Conservation (phyloP, 1,284 basidiomycete genomes). For the Papiliotrema terrestris region DNA sequence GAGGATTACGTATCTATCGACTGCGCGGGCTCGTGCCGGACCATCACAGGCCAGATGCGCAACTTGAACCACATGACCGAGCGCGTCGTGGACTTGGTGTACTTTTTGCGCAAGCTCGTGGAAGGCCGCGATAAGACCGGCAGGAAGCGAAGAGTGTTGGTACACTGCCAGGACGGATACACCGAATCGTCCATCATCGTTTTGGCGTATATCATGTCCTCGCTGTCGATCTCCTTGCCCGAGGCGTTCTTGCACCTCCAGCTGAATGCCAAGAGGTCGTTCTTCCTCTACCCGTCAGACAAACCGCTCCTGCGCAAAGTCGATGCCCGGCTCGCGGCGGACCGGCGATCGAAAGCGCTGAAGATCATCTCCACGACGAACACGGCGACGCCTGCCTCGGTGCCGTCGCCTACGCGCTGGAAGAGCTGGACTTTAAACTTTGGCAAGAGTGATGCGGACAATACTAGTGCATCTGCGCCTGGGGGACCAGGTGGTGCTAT, state of each 20-base stretch:
- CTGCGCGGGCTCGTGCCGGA: slow-evolving; percentile 44
- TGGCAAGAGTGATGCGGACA: background rate
- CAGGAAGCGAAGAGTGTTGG: slow-evolving; percentile 38
- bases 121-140: slow-evolving; percentile 38
- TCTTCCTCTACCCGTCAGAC: slow-evolving; percentile 89
- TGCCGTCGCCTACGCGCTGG: slow-evolving; percentile 1
- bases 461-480: too few species aligned
- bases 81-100: slow-evolving; percentile 43
- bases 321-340: slow-evolving; percentile 57
- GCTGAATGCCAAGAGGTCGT: slow-evolving; percentile 59
- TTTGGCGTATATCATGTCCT: slow-evolving; percentile 81
- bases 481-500: background rate
- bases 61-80: slow-evolving; percentile 41
- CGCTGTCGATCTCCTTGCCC: slow-evolving; percentile 64
- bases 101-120: slow-evolving; percentile 40
- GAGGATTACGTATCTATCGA: slow-evolving; percentile 41
- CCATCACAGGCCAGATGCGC: slow-evolving; percentile 39
- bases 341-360: slow-evolving; percentile 32
- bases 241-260: slow-evolving; percentile 76
- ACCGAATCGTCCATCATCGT: slow-evolving; percentile 90
- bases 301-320: slow-evolving; percentile 70
- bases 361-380: slow-evolving; percentile 20
- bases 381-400: slow-evolving; percentile 5
- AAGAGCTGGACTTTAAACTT: slow-evolving; percentile 7
- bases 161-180: slow-evolving; percentile 52